Base-by-base conservation (phyloP, 2,329 filamentous ascomycete genomes). In the Passalora sequoiae region DNA sequence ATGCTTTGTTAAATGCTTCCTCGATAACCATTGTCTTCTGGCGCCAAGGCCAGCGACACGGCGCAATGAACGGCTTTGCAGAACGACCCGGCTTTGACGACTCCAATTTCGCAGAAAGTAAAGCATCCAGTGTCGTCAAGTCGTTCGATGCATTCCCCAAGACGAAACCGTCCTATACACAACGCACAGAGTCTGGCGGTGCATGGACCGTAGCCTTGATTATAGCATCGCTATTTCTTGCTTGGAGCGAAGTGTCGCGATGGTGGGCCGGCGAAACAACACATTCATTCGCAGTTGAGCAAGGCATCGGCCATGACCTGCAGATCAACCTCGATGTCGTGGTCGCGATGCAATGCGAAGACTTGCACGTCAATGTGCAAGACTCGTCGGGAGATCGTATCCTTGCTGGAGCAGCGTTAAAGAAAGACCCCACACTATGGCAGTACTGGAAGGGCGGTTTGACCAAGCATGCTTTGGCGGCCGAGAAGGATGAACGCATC, bases 81-180 rank as follows among this genome's bases (percentile, higher is more conserved):
- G 76, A 83, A 51, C 75, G 78, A 56, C 74, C 74, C 55, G n/a
- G n/a, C n/a, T 76, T 89, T 57, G 77, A 89, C 60, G 89, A 95
- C 59, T 84, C 85, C 65, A 72, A 79, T 52, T 95, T 95, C 70
- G 85, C 79, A 60, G 82, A 86, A 57, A 42, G 28, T 63, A 74
- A 73, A 44, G 75, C 78, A 43, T 59, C 75, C 46, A 68, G 65
- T 40, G 66, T 75, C 44, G 69, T 94, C 60, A 83, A 83, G 67
- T 89, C 91, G 47, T 98, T 98, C 68, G 92, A 98, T 73, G 91
- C 89, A 54, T 98, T 98, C 66, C 91, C 92, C 55, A 97, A 98
- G 75, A 87, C 91, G 41, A 97, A 97, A 72, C 80, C 89, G 12
- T 88, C 91, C 61, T 98, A 96, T 69, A 83, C 92, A 43, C 83